Conservation (phyloP, 2,329 filamentous ascomycete species). For the Eutypella sp. region DNA sequence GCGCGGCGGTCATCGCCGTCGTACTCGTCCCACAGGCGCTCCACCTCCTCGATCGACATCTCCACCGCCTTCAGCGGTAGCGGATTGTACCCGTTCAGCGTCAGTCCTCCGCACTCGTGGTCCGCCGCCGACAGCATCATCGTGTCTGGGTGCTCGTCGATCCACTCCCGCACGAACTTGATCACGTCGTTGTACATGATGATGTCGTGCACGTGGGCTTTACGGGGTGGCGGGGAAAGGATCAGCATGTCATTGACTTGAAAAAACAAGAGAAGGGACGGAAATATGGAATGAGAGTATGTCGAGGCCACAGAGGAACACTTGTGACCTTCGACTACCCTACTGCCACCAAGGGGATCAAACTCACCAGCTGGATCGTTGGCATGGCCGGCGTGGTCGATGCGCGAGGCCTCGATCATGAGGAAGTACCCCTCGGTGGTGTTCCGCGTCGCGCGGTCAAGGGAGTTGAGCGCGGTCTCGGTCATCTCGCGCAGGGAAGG, state of each 20-base stretch:
- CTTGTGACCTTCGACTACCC: too few relatives aligned
- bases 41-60: slow-evolving; percentile 27
- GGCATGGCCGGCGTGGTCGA: slow-evolving; percentile 38
- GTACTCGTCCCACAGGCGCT: slow-evolving; percentile 22
- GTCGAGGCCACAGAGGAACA: too few relatives aligned
- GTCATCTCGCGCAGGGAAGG: slow-evolving; percentile 36
- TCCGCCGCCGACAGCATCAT: slow-evolving; percentile 35
- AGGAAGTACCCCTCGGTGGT: slow-evolving; percentile 34
- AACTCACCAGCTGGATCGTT: slow-evolving; percentile 42
- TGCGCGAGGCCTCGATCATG: slow-evolving; percentile 34
- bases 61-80: slow-evolving; percentile 23
- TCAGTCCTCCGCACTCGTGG: slow-evolving; percentile 35
- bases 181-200: slow-evolving; percentile 36
- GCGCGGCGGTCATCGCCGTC: slow-evolving; percentile 23
- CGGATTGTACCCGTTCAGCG: slow-evolving; percentile 32
- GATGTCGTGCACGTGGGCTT: slow-evolving; percentile 41
- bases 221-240: background rate
- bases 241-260: too few relatives aligned
- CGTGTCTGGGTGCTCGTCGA: slow-evolving; percentile 33
- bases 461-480: slow-evolving; percentile 31
- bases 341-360: too few relatives aligned
- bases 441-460: slow-evolving; percentile 27
- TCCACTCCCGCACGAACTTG: slow-evolving; percentile 32
- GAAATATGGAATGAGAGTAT: too few relatives aligned
- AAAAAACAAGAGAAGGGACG: too few relatives aligned